Conservation (phyloP, 1,139 yeast species). For the Zygosaccharomyces sapae region DNA sequence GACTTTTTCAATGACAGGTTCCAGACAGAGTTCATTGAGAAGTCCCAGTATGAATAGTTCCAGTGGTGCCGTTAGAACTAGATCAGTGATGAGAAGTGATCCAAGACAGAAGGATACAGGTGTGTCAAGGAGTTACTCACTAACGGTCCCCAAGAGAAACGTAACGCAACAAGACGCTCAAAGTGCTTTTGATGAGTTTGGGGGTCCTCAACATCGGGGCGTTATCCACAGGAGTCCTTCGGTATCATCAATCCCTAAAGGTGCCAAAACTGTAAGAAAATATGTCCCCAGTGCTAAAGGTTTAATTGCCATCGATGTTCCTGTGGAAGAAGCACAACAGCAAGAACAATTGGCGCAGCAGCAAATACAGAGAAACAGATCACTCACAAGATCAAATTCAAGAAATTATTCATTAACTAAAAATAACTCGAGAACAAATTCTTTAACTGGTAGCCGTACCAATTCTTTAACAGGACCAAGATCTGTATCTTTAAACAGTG, state of each 20-base stretch:
- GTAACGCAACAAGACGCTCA: slow-evolving; percentile 8
- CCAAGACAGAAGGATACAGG: neutral
- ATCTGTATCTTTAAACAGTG: neutral
- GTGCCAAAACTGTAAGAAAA: slow-evolving; percentile 37
- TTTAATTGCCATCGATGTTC: slow-evolving; percentile 44
- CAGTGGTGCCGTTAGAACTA: neutral
- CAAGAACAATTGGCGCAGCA: neutral
- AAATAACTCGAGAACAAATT: neutral
- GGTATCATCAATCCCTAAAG: slow-evolving; percentile 19
- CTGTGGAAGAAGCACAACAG: slow-evolving; percentile 32
- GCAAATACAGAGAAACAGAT: neutral
- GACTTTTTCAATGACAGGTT: slow-evolving; percentile 10
- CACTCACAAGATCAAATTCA: neutral
- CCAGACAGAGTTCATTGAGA: slow-evolving; percentile 7
- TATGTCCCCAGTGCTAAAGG: slow-evolving; percentile 48
- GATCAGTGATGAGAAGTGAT: slow-evolving; percentile 1
- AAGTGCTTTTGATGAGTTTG: slow-evolving; percentile 19
- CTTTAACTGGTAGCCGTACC: slow-evolving; percentile 1
- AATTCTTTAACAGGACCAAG: neutral
- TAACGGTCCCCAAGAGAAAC: neutral
- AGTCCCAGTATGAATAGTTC: slow-evolving; percentile 3
- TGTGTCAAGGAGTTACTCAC: neutral
- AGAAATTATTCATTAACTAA: neutral
- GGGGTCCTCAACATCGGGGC: slow-evolving; percentile 22
- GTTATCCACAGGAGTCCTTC: slow-evolving; percentile 13